Base-by-base conservation (phyloP, 2,329 filamentous ascomycete genomes). In the Rhynchosporium secalis region DNA sequence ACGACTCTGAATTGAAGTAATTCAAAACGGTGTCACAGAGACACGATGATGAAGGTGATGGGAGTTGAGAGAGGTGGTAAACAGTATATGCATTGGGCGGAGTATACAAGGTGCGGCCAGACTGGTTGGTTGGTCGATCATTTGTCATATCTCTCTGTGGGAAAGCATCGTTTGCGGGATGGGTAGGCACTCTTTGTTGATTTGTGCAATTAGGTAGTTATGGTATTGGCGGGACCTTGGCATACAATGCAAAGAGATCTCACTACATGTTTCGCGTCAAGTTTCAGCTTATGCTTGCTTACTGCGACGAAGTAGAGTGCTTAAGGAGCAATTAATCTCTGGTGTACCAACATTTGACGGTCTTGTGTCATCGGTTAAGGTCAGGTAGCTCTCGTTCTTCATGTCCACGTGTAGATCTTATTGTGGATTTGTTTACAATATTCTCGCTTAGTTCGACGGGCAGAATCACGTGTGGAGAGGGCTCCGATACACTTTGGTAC, bases 1-100 rank as follows among this genome's bases (percentile, higher is more conserved):
- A 46, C 15, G 43, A 10, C 8, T 46, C 43, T 28, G 33, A 43
- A n/a, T 52, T 43, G 20, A 51, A 9, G 15, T 15, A 48, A 60
- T 51, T 31, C 26, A 33, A 56, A 26, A 49, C 38, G 51, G 40
- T 20, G 41, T n/a, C 4, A 61, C 40, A 41, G 43, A 56, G 43
- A 51, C 29, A n/a, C 6, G 49, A 31, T n/a, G 46, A 28, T n/a
- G 51, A 45, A 13, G n/a, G 51, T 31, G 46, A 33, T 20, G 29
- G 13, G 10, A 7, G 43, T 29, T 15, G 56, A 58, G 33, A 54
- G n/a, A 41, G 45, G 26, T 20, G 9, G 29, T 33, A 26, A 41
- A 58, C 10, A 20, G 40, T 33, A 58, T 36, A 48, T 57, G 60
- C 60, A 61, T 61, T 51, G 60, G 52, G 52, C 41, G 60, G 60